These are phyloP conservation scores for Phalaenopsis aphrodite DNA, from an alignment of 106 monocot genomes.

Conservation along the genomic window DNA sequence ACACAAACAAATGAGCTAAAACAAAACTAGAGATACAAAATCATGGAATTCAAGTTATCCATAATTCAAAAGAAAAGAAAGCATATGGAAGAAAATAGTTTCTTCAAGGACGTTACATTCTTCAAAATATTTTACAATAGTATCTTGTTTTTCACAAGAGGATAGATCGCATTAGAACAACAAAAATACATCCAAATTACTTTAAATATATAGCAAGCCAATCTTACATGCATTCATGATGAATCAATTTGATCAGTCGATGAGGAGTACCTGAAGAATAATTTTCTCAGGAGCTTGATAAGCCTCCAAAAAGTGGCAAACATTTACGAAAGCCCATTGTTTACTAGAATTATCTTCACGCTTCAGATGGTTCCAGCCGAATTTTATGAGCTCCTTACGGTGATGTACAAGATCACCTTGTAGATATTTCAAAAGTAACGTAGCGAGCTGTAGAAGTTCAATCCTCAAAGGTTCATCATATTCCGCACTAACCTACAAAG, in stretches of 20 bases:
- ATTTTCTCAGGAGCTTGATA: conserved; percentile 99
- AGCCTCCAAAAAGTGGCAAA: conserved; percentile 97
- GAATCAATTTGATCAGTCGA: conserved; percentile 2
- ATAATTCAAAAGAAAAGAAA: background rate
- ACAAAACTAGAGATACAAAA: background rate
- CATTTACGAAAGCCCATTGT: conserved; percentile 99
- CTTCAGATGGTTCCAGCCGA: conserved; percentile 99
- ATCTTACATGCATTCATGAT: background rate
- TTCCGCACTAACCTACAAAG: conserved; percentile 79
- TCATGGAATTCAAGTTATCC: background rate
- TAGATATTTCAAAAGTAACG: conserved; percentile 89
- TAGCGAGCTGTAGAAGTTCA: conserved; percentile 94
- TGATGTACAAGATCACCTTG: conserved; percentile 93
- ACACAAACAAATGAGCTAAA: background rate
- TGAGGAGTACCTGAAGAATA: conserved; percentile 70
- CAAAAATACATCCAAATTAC: background rate
- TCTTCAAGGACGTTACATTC: background rate
- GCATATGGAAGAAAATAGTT: background rate
- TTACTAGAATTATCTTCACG: conserved; percentile 99
- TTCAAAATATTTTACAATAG: background rate
- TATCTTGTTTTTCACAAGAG: background rate
- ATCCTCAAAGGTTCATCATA: conserved; percentile 97
- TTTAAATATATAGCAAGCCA: background rate
- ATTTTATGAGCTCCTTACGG: conserved; percentile 96
- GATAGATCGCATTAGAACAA: background rate